Evolutionary conservation across 1,139 yeast species (phyloP), one percentile per base, ranked within the genome.

Genomic region (Pichia norvegensis): DNA sequence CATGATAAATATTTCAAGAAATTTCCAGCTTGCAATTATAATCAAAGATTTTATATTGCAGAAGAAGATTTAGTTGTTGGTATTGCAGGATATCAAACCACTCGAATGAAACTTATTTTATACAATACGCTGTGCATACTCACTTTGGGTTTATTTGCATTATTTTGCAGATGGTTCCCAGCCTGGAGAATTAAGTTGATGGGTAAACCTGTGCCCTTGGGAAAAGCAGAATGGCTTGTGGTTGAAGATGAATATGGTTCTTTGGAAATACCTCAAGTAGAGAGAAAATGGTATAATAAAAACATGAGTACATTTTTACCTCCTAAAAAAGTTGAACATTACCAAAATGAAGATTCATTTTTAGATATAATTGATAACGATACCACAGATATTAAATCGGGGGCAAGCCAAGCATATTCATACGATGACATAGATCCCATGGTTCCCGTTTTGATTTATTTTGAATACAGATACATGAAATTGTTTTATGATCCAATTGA

Each of bases 11-110:
- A 71, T 54, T 71, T 66, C 51, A 62, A 68, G 13, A 61, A 66
- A 16, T 69, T 62, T 55, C 77, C 74, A 10, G 70, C 78, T 8
- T 68, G 52, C 17, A 67, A 70, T 53, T 70, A 67, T 44, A 73
- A 72, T 55, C 98, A 92, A 65, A 72, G 97, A 45, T 87, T 85
- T 62, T 92, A 92, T 63, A 77, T 94, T 52, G 92, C 96, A 0
- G 97, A 94, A 63, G 98, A 92, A 60, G 99, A 92, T 66, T 69
- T 92, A 59, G 92, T 90, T 19, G 76, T 94, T 49, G 96, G 95
- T 51, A 84, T 92, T 54, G 97, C 97, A 0, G 98, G 97, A 3
- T 92, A 85, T 62, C 67, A 67, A 46, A 76, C 81, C 21, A 76
- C 81, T 22, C 61, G 61, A 44, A 49, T 72, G 54, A 78, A 79